phyloP scores from a whole-genome alignment of 2,329 filamentous ascomycete genomes.

The Tolypocladium endophyticum region DNA sequence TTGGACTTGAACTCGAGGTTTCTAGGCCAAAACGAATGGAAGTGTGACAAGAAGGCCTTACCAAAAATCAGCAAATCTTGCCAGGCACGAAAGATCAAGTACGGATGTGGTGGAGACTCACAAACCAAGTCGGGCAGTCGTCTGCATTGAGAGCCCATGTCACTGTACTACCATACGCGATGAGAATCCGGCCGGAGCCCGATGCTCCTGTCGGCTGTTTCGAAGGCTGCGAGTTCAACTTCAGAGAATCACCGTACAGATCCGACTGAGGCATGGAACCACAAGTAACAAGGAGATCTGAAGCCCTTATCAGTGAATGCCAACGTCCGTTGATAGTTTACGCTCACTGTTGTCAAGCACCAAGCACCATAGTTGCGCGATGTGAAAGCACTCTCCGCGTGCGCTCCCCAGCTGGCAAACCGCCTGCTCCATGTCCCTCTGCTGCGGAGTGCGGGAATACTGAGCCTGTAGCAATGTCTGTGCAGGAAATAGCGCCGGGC shows the following conservation, averaged over 20 bases:
- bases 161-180: constrained; percentile 22
- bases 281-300: constrained; percentile 30
- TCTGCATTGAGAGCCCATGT: constrained; percentile 26
- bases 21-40: constrained; percentile 31
- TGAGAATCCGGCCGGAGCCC: constrained; percentile 17
- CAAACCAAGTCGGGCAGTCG: constrained; percentile 35
- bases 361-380: constrained; percentile 37
- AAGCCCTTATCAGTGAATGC: constrained; percentile 3
- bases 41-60: constrained; percentile 29
- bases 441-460: constrained; percentile 25
- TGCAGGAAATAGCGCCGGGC: constrained; percentile 25
- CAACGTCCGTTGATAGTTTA: neutral
- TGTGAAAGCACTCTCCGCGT: constrained; percentile 32
- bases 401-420: constrained; percentile 27
- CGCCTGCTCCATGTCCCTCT: constrained; percentile 35
- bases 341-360: constrained; percentile 31
- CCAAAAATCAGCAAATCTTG: constrained; percentile 1
- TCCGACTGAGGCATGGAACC: constrained; percentile 22
- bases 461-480: constrained; percentile 32
- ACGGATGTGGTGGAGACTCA: constrained; percentile 13
- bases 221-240: constrained; percentile 17
- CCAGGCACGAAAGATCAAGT: neutral
- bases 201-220: constrained; percentile 7
- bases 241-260: constrained; percentile 21
- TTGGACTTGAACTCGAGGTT: constrained; percentile 24